phyloP scores from a whole-genome alignment of 768 basidiomycete species.

The Leccinum subtestaceum region DNA sequence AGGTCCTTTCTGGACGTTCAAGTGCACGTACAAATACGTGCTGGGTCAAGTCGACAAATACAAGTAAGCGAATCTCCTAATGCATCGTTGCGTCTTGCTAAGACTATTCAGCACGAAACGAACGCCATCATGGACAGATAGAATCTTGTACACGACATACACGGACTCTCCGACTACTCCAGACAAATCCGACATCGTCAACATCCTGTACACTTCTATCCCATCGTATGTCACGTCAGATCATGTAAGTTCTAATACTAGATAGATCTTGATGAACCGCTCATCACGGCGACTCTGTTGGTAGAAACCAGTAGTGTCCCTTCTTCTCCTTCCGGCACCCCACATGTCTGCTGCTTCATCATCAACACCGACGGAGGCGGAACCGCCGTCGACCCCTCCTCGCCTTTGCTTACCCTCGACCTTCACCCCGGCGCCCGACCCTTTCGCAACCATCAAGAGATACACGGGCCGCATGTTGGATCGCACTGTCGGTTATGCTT shows the following conservation, averaged over 20 bases:
- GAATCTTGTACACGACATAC: conserved; percentile 81
- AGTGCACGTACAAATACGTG: conserved; percentile 87
- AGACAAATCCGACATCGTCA: conserved; percentile 53
- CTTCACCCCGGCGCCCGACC: conserved; percentile 55
- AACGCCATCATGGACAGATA: conserved; percentile 89
- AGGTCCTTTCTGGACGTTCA: conserved; percentile 86
- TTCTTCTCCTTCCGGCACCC: conserved; percentile 60
- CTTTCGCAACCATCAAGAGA: conserved; percentile 52
- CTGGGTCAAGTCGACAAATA: conserved; percentile 83
- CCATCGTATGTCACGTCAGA: conserved; percentile 87
- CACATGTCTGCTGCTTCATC: conserved; percentile 19
- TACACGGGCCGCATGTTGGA: conserved; percentile 67
- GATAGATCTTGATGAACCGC: too few relatives aligned
- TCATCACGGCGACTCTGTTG: conserved; percentile 2
- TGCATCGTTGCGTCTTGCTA: neutral
- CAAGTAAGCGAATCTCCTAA: conserved; percentile 44
- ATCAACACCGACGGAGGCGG: conserved; percentile 24
- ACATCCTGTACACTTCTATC: conserved; percentile 74
- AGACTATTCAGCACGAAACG: conserved; percentile 53
- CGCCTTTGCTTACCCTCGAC: conserved; percentile 47
- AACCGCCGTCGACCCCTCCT: conserved; percentile 31
- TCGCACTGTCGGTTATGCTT: conserved; percentile 70
- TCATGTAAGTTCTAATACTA: conserved; percentile 56
- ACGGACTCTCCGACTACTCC: conserved; percentile 56
- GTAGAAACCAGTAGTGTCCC: conserved; percentile 83